Evolutionary conservation across 306 rosid genomes (phyloP).

Genomic region (Acmispon strigosus): DNA sequence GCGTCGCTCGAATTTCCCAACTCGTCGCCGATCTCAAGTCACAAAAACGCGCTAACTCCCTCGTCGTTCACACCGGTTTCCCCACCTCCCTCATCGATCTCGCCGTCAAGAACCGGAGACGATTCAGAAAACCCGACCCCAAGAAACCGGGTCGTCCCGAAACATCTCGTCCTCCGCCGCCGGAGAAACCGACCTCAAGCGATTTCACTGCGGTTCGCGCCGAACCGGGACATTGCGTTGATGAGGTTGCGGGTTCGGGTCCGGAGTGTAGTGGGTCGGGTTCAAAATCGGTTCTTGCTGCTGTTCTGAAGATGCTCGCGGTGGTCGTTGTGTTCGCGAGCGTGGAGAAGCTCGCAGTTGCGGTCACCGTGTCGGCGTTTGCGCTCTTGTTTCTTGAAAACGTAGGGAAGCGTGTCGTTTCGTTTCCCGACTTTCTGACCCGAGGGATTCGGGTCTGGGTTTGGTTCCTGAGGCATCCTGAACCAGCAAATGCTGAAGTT

Average conservation of each 20-base stretch:
- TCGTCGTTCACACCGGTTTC: slow-evolving; percentile 73
- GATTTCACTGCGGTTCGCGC: not conserved
- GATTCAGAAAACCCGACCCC: slow-evolving; percentile 17
- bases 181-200: too few species aligned
- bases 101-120: slow-evolving; percentile 62
- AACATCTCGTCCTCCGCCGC: too few species aligned
- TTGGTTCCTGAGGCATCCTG: not conserved
- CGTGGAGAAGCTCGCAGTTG: slow-evolving; percentile 37
- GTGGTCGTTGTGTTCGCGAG: slow-evolving; percentile 30
- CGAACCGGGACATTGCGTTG: not conserved
- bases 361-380: slow-evolving; percentile 60
- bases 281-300: not conserved
- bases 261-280: not conserved
- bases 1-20: slow-evolving; percentile 41
- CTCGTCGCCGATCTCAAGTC: slow-evolving; percentile 74
- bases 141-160: not conserved
- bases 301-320: slow-evolving; percentile 24
- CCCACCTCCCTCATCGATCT: slow-evolving; percentile 83
- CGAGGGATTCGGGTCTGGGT: not conserved
- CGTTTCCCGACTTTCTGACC: not conserved
- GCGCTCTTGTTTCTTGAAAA: slow-evolving; percentile 46
- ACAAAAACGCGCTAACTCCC: slow-evolving; percentile 49
- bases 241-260: not conserved
- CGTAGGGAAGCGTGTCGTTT: slow-evolving; percentile 24
- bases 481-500: not conserved